These are phyloP conservation scores for Cutaneotrichosporon mucoides DNA, from an alignment of 1,284 basidiomycete species.

Conservation along the genomic window DNA sequence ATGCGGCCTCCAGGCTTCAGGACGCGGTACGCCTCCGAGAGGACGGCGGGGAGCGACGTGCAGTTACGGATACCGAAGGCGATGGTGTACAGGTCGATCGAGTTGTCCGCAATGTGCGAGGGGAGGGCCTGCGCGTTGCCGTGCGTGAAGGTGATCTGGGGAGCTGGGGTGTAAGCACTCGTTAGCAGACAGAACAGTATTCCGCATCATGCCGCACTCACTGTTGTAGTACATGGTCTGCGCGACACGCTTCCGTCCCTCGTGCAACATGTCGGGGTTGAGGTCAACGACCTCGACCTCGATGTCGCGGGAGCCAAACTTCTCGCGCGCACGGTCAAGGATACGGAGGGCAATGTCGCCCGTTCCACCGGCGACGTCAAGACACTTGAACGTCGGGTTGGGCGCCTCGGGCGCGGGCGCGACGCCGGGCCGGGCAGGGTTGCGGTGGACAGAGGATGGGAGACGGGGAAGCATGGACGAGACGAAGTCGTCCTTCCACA, in stretches of 20 bases:
- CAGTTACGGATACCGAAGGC: slow-evolving; percentile 98
- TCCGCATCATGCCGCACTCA: slow-evolving; percentile 47
- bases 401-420: slow-evolving; percentile 47
- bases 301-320: slow-evolving; percentile 81
- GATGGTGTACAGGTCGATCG: slow-evolving; percentile 96
- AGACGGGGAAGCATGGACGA: slow-evolving; percentile 65
- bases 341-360: slow-evolving; percentile 96
- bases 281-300: slow-evolving; percentile 91
- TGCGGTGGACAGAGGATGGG: slow-evolving; percentile 40
- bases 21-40: slow-evolving; percentile 87
- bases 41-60: slow-evolving; percentile 83
- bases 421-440: slow-evolving; percentile 37
- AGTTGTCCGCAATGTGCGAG: slow-evolving; percentile 61
- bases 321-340: slow-evolving; percentile 84
- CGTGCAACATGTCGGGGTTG: slow-evolving; percentile 90
- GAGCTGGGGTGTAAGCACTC: slow-evolving; percentile 56
- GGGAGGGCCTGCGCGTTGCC: slow-evolving; percentile 86
- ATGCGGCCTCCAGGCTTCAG: slow-evolving; percentile 96
- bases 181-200: neutral
- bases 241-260: slow-evolving; percentile 85
- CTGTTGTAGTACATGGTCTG: slow-evolving; percentile 96
- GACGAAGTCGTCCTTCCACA: slow-evolving; percentile 97
- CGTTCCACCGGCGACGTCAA: slow-evolving; percentile 97
- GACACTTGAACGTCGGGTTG: slow-evolving; percentile 55
- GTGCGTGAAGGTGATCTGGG: slow-evolving; percentile 88